Conservation (phyloP, 495 filamentous ascomycete species). For the Penicillium waksmanii region DNA sequence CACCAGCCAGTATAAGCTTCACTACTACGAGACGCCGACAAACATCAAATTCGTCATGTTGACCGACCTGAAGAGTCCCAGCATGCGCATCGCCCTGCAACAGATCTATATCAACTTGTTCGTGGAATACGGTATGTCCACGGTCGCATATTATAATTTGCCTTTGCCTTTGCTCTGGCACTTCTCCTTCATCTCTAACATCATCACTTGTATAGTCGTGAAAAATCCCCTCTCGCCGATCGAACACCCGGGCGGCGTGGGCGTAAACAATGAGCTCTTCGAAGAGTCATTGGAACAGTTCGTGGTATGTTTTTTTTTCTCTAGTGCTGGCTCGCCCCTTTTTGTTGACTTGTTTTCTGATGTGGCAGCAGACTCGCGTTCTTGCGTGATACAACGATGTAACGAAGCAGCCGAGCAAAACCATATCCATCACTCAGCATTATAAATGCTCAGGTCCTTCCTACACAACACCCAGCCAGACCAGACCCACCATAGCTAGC, state of each 20-base stretch:
- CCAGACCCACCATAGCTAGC: background rate
- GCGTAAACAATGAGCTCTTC: constrained; percentile 93
- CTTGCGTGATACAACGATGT: constrained; percentile 29
- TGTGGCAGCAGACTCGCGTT: constrained; percentile 41
- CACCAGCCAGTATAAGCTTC: constrained; percentile 94
- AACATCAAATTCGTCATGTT: constrained; percentile 96
- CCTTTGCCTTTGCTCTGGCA: background rate
- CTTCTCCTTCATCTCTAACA: constrained; percentile 11
- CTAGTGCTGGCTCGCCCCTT: constrained; percentile 2
- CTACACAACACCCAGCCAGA: constrained; percentile 2
- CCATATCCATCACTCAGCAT: background rate
- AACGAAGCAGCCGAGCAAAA: constrained; percentile 1
- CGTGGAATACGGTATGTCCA: constrained; percentile 82
- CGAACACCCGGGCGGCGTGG: constrained; percentile 85
- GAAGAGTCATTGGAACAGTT: constrained; percentile 90
- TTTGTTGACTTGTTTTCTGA: constrained; percentile 29
- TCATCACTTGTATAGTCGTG: constrained; percentile 61
- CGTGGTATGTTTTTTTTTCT: constrained; percentile 51
- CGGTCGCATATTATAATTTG: background rate
- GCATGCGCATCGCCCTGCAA: constrained; percentile 89
- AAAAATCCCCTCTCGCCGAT: constrained; percentile 91
- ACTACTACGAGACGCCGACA: constrained; percentile 98
- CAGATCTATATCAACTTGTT: constrained; percentile 98
- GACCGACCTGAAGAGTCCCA: constrained; percentile 85
- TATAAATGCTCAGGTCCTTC: too few relatives aligned